Base-by-base conservation (phyloP, 192 early-diverging fungal species). In the Thoreauomyces humboldtii region DNA sequence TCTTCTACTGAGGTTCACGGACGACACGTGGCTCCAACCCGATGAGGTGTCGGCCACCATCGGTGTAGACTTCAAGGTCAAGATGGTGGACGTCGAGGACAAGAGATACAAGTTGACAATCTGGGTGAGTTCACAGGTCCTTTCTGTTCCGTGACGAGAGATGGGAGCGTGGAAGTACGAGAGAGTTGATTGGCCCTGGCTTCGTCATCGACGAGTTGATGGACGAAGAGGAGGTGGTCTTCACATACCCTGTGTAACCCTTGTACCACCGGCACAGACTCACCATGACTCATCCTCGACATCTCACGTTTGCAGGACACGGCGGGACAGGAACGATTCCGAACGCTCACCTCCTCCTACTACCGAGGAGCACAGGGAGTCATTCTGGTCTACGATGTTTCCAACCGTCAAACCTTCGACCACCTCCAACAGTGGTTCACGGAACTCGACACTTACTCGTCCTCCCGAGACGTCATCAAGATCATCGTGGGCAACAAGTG, bases 401-500 rank as follows among this genome's bases (percentile, higher is more conserved):
- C 92, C 61, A 92, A 88, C 67, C 88, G 94, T 31, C 89, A 90
- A 58, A 87, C 94, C 5, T 99, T 99, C 69, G 92, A 92, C 44
- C 87, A 94, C 60, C 82, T 99, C 38, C 80, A 91, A 55, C 85
- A 78, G n/a, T 99, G 97, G 97, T 88, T 98, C 59, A 91, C 83
- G 25, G 97, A 99, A 75, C 82, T 98, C 29, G 91, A 90, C 59
- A 95, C 92, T 31, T 98, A 96, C 67, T 90, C 92, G 41, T 86
- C 91, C 9, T 87, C 70, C 57, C 80, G 81, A 48, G 89, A 95
- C 27, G 89, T 99, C 34, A 88, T 99, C 31, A 96, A 92, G 77
- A 96, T 98, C 85, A 88, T 99, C 72, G 91, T 99, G 19, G 97
- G 95, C 51, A 99, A 99, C 76, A 99, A 99, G 72, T 87, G 91